Evolutionary conservation across 2,329 filamentous ascomycete species (phyloP).

Genomic region (Aspergillus alliaceus): DNA sequence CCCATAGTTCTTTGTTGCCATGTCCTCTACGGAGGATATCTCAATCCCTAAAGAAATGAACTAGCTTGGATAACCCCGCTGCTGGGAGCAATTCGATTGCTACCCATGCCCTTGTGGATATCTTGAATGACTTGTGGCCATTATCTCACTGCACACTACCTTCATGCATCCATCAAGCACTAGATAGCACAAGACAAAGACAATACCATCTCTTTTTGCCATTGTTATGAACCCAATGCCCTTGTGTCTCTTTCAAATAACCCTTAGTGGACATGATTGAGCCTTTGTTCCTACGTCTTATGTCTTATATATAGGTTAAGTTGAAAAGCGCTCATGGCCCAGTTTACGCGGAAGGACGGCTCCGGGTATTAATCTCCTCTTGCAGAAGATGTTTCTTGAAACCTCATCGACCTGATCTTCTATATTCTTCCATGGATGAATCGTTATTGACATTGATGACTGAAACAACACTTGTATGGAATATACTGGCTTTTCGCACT

Average conservation of each 20-base stretch:
- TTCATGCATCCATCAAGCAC: background rate
- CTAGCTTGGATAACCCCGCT: background rate
- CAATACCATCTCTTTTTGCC: background rate
- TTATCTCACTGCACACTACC: no score
- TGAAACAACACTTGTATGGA: background rate
- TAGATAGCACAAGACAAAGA: background rate
- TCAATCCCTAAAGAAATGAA: no score
- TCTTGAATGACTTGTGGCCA: background rate
- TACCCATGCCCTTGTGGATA: no score
- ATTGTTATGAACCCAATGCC: background rate
- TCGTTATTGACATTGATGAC: background rate
- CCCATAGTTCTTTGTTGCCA: background rate
- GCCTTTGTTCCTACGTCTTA: background rate
- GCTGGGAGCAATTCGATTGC: background rate
- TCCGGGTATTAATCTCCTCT: background rate
- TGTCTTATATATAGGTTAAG: background rate
- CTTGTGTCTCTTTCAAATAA: background rate
- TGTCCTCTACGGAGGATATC: background rate
- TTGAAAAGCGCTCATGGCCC: background rate
- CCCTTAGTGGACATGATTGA: background rate
- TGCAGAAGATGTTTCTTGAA: background rate
- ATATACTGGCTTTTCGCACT: background rate
- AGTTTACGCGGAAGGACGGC: background rate
- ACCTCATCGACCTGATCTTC: background rate
- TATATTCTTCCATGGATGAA: background rate